Conservation (phyloP, 139 green algal species). For the Tetradesmus obliquus region DNA sequence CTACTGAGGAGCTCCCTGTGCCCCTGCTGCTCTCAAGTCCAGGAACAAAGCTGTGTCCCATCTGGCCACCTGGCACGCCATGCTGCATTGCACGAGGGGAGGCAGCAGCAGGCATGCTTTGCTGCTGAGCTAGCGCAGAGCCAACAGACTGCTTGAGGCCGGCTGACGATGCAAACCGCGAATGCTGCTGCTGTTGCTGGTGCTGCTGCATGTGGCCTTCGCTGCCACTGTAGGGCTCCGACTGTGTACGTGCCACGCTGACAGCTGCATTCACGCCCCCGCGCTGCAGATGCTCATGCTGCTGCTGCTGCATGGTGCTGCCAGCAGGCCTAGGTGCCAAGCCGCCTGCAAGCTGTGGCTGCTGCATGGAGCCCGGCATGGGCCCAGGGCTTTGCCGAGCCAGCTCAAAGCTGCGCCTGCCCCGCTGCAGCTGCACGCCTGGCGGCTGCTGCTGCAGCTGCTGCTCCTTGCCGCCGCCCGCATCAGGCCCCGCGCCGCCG, state of each 20-base stretch:
- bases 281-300: neutral
- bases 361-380: neutral
- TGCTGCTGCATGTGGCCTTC: neutral
- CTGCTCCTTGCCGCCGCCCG: neutral
- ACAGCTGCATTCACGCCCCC: neutral
- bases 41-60: neutral
- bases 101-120: neutral
- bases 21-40: neutral
- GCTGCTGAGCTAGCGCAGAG: neutral
- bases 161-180: neutral
- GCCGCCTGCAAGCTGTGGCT: neutral
- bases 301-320: neutral
- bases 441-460: slow-evolving; percentile 5
- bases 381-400: neutral
- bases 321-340: neutral
- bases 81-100: neutral
- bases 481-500: neutral
- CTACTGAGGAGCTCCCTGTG: neutral
- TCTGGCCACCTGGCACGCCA: neutral
- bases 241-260: neutral
- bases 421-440: neutral
- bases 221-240: neutral
- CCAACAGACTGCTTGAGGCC: neutral
- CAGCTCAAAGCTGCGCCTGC: neutral
- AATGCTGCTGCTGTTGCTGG: neutral